phyloP scores from a whole-genome alignment of 2,329 filamentous ascomycete genomes.

The Ophioceras dolichostomum region DNA sequence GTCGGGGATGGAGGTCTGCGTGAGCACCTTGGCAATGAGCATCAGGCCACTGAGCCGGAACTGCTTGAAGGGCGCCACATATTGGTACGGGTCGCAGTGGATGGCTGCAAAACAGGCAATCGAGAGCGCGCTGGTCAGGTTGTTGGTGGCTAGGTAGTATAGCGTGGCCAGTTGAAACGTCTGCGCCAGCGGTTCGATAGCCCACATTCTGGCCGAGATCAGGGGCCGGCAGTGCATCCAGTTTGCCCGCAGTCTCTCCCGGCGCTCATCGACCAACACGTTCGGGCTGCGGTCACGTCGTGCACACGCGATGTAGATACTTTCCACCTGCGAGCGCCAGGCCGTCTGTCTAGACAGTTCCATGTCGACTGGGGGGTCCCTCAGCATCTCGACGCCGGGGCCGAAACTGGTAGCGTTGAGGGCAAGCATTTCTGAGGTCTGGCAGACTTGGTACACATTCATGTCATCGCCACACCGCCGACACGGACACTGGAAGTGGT shows the following conservation, averaged over 20 bases:
- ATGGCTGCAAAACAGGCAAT: constrained; percentile 34
- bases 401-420: constrained; percentile 33
- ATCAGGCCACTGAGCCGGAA: constrained; percentile 38
- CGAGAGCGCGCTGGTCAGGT: constrained; percentile 30
- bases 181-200: constrained; percentile 33
- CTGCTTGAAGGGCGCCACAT: constrained; percentile 35
- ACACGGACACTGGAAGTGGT: constrained; percentile 41
- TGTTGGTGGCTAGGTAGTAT: constrained; percentile 28
- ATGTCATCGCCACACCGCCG: constrained; percentile 35
- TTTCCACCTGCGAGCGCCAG: constrained; percentile 12
- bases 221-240: constrained; percentile 27
- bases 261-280: constrained; percentile 3
- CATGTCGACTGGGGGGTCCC: constrained; percentile 17
- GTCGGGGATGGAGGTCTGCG: constrained; percentile 30
- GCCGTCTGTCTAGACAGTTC: constrained; percentile 13
- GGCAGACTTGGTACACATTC: constrained; percentile 40
- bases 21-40: constrained; percentile 37
- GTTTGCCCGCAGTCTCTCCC: constrained; percentile 17
- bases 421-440: constrained; percentile 23
- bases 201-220: constrained; percentile 26
- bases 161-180: constrained; percentile 31
- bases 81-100: constrained; percentile 35
- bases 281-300: constrained; percentile 3
- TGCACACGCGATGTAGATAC: constrained; percentile 17
- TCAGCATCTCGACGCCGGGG: constrained; percentile 22